These are phyloP conservation scores for Arabis hirsuta DNA, from an alignment of 345 rosid species.

Conservation along the genomic window DNA sequence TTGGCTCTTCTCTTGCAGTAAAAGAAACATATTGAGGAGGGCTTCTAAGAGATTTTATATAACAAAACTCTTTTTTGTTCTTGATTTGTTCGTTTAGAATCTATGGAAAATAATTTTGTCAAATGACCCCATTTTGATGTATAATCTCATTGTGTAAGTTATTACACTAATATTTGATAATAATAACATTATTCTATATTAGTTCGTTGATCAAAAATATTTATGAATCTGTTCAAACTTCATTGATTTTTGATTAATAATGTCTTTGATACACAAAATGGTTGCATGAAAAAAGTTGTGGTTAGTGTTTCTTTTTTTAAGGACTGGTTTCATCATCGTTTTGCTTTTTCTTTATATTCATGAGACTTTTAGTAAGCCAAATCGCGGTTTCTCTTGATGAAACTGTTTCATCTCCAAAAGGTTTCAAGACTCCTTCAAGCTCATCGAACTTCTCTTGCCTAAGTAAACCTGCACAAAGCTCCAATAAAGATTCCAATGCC, in stretches of 20 bases:
- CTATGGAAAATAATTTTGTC: constrained; percentile 3
- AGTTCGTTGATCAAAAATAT: background rate
- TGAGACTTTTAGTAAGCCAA: constrained; percentile 90
- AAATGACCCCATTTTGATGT: constrained; percentile 39
- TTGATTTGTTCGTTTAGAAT: constrained; percentile 32
- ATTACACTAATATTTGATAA: constrained; percentile 29
- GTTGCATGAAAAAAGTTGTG: constrained; percentile 19
- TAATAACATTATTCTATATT: constrained; percentile 23
- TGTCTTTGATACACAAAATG: constrained; percentile 31
- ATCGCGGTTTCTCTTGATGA: constrained; percentile 98
- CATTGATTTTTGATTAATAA: constrained; percentile 8
- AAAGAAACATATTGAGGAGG: constrained; percentile 3
- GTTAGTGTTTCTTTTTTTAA: constrained; percentile 30
- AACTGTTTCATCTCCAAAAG: constrained; percentile 89
- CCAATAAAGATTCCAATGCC: constrained; percentile 91
- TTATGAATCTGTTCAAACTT: constrained; percentile 11
- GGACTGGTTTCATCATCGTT: constrained; percentile 36
- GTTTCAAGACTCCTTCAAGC: constrained; percentile 83
- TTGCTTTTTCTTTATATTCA: constrained; percentile 67
- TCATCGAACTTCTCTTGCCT: constrained; percentile 91
- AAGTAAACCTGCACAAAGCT: constrained; percentile 89
- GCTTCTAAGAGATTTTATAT: constrained; percentile 18
- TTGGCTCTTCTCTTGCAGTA: constrained; percentile 43
- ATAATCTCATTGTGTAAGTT: constrained; percentile 32
- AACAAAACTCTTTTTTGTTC: constrained; percentile 22